A percentile compares a stretch with the other conserved stretches of the same genome.
These are phyloP conservation scores for Symbiodinium pilosum DNA, from an alignment of 73 alveolate species.

Conservation along the genomic window DNA sequence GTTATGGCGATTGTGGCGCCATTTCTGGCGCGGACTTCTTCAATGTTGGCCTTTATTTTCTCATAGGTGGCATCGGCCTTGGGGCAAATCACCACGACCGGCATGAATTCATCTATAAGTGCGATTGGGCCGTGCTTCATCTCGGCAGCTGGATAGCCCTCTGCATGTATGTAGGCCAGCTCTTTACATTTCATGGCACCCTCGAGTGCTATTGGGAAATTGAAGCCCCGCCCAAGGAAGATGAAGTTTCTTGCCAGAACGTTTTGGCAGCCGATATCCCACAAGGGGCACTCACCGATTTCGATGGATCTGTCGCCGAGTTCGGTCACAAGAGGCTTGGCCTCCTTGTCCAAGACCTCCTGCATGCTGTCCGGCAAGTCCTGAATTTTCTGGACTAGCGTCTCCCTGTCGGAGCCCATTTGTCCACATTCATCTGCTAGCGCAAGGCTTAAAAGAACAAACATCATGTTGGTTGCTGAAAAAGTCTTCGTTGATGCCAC, in stretches of 20 bases:
- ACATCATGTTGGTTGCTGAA: slow-evolving; percentile 70
- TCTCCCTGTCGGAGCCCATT: slow-evolving; percentile 25
- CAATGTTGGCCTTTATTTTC: slow-evolving; percentile 68
- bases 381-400: slow-evolving; percentile 26
- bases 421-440: slow-evolving; percentile 61
- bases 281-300: slow-evolving; percentile 67
- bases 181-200: slow-evolving; percentile 99
- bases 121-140: slow-evolving; percentile 98
- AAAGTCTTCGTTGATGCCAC: slow-evolving; percentile 74
- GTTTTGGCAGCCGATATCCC: slow-evolving; percentile 90
- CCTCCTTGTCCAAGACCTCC: slow-evolving; percentile 77
- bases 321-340: slow-evolving; percentile 43
- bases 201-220: slow-evolving; percentile 98
- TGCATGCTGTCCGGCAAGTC: slow-evolving; percentile 66
- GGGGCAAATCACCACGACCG: slow-evolving; percentile 77
- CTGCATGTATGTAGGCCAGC: slow-evolving; percentile 98
- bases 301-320: slow-evolving; percentile 22
- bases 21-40: slow-evolving; percentile 68
- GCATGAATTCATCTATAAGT: slow-evolving; percentile 95
- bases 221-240: slow-evolving; percentile 98
- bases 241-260: slow-evolving; percentile 96
- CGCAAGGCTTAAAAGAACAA: slow-evolving; percentile 75
- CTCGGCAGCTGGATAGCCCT: slow-evolving; percentile 99
- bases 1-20: slow-evolving; percentile 90
- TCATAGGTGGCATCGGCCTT: slow-evolving; percentile 85